phyloP scores from a whole-genome alignment of 345 rosid species.

The Bruguiera parviflora region DNA sequence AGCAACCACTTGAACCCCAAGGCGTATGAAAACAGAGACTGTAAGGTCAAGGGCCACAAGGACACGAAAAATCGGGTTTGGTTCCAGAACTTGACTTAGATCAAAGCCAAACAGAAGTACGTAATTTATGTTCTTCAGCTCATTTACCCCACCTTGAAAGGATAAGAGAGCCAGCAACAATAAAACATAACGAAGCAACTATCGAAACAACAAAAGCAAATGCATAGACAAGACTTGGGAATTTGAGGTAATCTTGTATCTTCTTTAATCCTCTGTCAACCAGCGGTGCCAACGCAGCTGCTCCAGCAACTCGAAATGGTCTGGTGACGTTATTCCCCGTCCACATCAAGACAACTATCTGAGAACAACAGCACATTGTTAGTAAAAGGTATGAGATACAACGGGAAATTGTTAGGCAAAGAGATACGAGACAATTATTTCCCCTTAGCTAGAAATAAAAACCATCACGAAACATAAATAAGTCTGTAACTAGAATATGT shows the following conservation, averaged over 20 bases:
- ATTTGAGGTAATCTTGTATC: slow-evolving; percentile 29
- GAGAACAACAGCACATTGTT: slow-evolving; percentile 2
- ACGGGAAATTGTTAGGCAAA: background rate
- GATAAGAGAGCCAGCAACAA: slow-evolving; percentile 31
- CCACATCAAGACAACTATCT: slow-evolving; percentile 47
- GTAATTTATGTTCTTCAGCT: background rate
- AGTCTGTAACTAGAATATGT: too few relatives aligned
- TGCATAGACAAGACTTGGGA: slow-evolving; percentile 29
- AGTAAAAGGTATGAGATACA: background rate
- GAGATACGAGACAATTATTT: background rate
- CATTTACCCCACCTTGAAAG: slow-evolving; percentile 39
- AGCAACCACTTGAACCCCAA: too few relatives aligned
- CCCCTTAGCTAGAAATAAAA: background rate
- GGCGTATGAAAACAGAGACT: too few relatives aligned
- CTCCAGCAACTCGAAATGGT: slow-evolving; percentile 46
- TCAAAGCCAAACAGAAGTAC: background rate
- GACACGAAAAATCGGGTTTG: too few relatives aligned
- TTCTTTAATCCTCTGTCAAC: slow-evolving; percentile 37
- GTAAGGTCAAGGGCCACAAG: too few relatives aligned
- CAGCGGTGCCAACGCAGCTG: slow-evolving; percentile 36
- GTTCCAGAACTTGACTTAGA: background rate
- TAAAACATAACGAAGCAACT: slow-evolving; percentile 26
- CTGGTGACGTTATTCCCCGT: slow-evolving; percentile 38
- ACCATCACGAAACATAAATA: background rate
- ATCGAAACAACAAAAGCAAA: slow-evolving; percentile 32